Evolutionary conservation across 768 basidiomycete genomes (phyloP).

Genomic region (Boletus reticuloceps): DNA sequence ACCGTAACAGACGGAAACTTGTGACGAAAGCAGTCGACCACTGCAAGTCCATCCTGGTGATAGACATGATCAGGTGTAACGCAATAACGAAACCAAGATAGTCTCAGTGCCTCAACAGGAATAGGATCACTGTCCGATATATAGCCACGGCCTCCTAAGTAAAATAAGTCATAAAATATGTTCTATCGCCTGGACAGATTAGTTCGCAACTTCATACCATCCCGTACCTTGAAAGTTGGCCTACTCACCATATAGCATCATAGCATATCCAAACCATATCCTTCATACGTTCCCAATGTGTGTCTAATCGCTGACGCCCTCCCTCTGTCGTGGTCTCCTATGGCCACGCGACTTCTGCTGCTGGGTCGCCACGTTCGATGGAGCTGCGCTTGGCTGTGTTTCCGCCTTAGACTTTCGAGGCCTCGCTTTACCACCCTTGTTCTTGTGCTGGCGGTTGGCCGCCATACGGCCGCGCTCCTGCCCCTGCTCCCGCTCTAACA

Average conservation of each 20-base stretch:
- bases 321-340: neutral
- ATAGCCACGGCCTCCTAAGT: no score
- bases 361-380: neutral
- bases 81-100: no score
- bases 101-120: no score
- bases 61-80: no score
- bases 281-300: neutral
- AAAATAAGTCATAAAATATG: no score
- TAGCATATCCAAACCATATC: neutral
- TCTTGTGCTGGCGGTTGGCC: neutral
- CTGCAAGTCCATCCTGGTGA: no score
- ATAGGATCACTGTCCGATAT: no score
- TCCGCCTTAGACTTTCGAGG: conserved; percentile 10
- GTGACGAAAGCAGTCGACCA: no score
- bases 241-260: neutral
- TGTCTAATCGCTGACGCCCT: neutral
- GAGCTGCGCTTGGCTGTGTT: neutral
- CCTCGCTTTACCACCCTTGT: conserved; percentile 1
- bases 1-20: no score
- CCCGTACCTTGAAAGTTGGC: neutral
- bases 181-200: no score
- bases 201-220: no score
- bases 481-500: conserved; percentile 11
- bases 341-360: conserved; percentile 2
- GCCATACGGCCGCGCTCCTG: neutral